Evolutionary conservation across 179 eudicot species (phyloP).

Genomic region (Heliamphora pulchella): DNA sequence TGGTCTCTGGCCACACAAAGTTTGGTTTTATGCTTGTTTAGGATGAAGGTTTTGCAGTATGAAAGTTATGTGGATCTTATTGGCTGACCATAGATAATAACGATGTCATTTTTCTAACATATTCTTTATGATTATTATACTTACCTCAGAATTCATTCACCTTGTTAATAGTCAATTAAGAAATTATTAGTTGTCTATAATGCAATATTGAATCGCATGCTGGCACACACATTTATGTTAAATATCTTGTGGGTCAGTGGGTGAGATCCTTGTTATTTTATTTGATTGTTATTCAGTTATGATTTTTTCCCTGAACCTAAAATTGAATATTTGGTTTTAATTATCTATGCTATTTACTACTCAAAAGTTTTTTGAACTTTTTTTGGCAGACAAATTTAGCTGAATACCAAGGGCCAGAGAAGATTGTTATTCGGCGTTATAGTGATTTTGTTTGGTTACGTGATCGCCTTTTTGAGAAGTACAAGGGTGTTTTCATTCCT

Average conservation of each 20-base stretch:
- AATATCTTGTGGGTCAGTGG: not conserved
- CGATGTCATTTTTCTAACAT: not conserved
- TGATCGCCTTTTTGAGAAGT: conserved; percentile 89
- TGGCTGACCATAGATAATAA: not conserved
- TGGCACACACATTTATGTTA: not conserved
- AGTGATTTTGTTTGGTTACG: conserved; percentile 92
- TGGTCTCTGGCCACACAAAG: not conserved
- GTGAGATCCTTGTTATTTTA: not conserved
- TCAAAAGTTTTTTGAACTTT: conserved; percentile 13
- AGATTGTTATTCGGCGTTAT: conserved; percentile 91
- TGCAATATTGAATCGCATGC: not conserved
- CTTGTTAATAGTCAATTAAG: not conserved
- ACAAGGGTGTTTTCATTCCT: conserved; percentile 85
- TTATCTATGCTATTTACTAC: not conserved
- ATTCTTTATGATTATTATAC: not conserved
- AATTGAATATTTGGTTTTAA: not conserved
- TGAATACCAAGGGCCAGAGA: conserved; percentile 84
- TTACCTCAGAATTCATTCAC: not conserved
- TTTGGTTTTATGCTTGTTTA: not conserved
- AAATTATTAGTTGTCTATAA: not conserved
- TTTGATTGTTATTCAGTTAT: not conserved
- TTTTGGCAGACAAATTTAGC: conserved; percentile 78
- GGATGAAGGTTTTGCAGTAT: not conserved
- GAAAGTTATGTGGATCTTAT: not conserved
- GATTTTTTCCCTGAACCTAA: not conserved